Conservation (phyloP, 2,329 filamentous ascomycete species). For the Cladosporium halotolerans region DNA sequence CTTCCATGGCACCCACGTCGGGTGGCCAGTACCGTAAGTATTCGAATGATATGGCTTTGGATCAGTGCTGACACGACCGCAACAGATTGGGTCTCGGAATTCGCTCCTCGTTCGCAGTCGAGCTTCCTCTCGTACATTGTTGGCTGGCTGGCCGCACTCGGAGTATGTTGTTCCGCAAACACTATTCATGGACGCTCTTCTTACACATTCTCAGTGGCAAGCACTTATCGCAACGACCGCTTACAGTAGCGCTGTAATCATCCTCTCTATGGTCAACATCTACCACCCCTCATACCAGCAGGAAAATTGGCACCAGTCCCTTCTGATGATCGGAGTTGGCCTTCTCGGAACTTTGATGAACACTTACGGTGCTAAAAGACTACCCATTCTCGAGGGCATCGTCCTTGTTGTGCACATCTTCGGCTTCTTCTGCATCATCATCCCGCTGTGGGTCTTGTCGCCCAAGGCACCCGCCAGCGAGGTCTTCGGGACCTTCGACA, state of each 20-base stretch:
- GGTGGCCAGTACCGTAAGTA: conserved; percentile 23
- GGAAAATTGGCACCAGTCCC: conserved; percentile 24
- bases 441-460: conserved; percentile 26
- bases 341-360: conserved; percentile 31
- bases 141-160: conserved; percentile 32
- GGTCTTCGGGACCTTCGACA: conserved; percentile 32
- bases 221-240: conserved; percentile 7
- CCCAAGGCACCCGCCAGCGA: conserved; percentile 16
- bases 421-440: conserved; percentile 28
- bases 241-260: conserved; percentile 2
- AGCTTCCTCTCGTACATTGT: conserved; percentile 18
- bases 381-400: conserved; percentile 34
- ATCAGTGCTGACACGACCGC: too few species aligned
- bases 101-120: conserved; percentile 26
- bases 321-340: conserved; percentile 29
- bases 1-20: conserved; percentile 28
- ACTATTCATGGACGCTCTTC: conserved; percentile 30
- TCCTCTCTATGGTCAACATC: conserved; percentile 8
- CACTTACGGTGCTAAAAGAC: conserved; percentile 28
- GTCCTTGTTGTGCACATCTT: conserved; percentile 25
- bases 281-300: conserved; percentile 19
- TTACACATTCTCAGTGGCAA: conserved; percentile 20
- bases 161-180: conserved; percentile 24
- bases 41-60: too few species aligned
- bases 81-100: conserved; percentile 26